A percentile compares a stretch with the other conserved stretches of the same genome.
phyloP scores from a whole-genome alignment of 2,329 filamentous ascomycete species.

The Colletotrichum camelliae region DNA sequence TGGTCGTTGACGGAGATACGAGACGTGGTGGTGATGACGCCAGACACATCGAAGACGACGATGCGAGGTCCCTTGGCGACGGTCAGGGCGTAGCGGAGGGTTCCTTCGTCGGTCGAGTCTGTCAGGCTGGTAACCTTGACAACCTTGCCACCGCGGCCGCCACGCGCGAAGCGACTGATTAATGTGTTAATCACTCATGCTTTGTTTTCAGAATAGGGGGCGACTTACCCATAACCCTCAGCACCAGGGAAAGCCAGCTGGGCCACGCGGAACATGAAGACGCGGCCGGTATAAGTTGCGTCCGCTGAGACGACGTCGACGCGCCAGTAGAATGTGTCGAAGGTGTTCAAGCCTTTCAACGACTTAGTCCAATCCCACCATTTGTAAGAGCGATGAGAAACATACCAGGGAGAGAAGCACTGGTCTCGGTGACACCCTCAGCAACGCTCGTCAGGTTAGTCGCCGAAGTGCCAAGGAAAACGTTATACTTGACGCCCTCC shows the following conservation, averaged over 20 bases:
- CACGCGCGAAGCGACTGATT: slow-evolving; percentile 34
- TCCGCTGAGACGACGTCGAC: slow-evolving; percentile 29
- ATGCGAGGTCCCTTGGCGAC: slow-evolving; percentile 47
- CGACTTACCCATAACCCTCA: slow-evolving; percentile 36
- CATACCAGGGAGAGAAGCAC: slow-evolving; percentile 5
- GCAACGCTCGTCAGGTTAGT: slow-evolving; percentile 21
- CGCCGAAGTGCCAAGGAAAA: slow-evolving; percentile 28
- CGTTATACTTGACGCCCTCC: slow-evolving; percentile 27
- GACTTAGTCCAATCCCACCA: accelerated
- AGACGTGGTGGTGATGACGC: slow-evolving; percentile 49
- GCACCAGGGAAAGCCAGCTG: slow-evolving; percentile 42
- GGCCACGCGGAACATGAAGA: slow-evolving; percentile 33
- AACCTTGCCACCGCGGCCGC: slow-evolving; percentile 39
- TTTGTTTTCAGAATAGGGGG: accelerated
- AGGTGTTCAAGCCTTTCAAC: slow-evolving; percentile 22
- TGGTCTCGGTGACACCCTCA: slow-evolving; percentile 9
- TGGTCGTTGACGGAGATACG: slow-evolving; percentile 49
- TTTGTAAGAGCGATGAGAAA: accelerated
- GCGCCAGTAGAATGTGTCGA: slow-evolving; percentile 35
- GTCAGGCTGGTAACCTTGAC: slow-evolving; percentile 41
- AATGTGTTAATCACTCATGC: not conserved
- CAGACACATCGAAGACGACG: slow-evolving; percentile 52
- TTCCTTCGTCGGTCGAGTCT: slow-evolving; percentile 34
- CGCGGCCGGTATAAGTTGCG: slow-evolving; percentile 27
- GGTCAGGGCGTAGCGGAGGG: slow-evolving; percentile 39